Conservation (phyloP, 192 early-diverging fungal species). For the Lunasporangiospora selenospora region DNA sequence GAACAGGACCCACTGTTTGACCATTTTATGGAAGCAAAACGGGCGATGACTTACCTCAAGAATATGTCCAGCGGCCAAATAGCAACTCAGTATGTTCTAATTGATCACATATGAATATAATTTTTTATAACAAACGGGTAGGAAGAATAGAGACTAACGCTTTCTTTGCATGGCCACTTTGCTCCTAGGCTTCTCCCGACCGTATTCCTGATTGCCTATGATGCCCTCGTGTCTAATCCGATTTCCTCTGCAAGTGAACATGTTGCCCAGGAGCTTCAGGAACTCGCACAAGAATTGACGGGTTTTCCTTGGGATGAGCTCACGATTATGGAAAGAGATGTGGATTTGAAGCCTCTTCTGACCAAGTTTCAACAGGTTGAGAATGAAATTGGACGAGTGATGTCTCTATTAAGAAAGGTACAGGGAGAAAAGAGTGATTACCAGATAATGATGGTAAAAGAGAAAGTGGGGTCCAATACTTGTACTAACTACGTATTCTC, state of each 20-base stretch:
- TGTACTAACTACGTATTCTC: not conserved
- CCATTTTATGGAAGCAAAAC: conserved; percentile 72
- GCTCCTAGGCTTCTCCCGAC: conserved; percentile 70
- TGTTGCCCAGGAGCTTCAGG: conserved; percentile 35
- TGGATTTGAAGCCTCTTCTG: conserved; percentile 33
- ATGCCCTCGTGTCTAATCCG: conserved; percentile 68
- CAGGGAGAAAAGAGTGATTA: not conserved
- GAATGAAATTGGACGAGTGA: conserved; percentile 46
- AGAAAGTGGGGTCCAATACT: not conserved
- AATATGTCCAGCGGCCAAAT: conserved; percentile 1
- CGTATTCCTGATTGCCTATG: conserved; percentile 76
- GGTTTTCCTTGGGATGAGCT: conserved; percentile 54
- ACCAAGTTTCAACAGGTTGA: conserved; percentile 49
- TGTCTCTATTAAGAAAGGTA: conserved; percentile 59
- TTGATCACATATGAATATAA: not conserved
- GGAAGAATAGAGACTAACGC: too few species aligned
- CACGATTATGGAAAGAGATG: not conserved
- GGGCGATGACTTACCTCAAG: conserved; percentile 62
- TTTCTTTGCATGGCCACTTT: not conserved
- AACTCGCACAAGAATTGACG: conserved; percentile 43
- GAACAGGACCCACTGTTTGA: conserved; percentile 85
- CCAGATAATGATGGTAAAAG: not conserved
- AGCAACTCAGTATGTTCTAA: conserved; percentile 37
- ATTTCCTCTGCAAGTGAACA: conserved; percentile 45
- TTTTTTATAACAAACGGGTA: not conserved